phyloP scores from a whole-genome alignment of 2,329 filamentous ascomycete species.

The Curvularia hawaiiensis region DNA sequence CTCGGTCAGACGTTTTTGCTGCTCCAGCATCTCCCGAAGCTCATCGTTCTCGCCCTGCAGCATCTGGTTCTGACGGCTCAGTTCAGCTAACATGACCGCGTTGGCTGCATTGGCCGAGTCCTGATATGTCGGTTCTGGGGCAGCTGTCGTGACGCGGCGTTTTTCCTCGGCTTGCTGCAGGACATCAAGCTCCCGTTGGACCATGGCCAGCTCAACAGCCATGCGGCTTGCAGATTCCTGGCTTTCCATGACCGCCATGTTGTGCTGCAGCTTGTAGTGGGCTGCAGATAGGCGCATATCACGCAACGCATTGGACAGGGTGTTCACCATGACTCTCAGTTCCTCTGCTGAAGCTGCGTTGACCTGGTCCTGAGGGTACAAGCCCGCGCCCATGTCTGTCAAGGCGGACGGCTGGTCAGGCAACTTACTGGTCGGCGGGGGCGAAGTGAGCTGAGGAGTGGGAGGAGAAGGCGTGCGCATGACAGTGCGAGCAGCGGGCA shows the following conservation, averaged over 20 bases:
- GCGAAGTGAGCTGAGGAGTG: slow-evolving; percentile 54
- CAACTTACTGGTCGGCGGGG: slow-evolving; percentile 51
- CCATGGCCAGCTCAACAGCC: slow-evolving; percentile 89
- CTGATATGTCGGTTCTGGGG: slow-evolving; percentile 59
- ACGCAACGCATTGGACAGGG: slow-evolving; percentile 59
- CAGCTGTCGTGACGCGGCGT: slow-evolving; percentile 61
- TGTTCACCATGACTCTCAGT: slow-evolving; percentile 59
- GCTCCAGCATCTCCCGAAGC: slow-evolving; percentile 68
- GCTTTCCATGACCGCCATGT: slow-evolving; percentile 81
- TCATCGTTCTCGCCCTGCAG: slow-evolving; percentile 69
- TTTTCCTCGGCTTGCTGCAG: slow-evolving; percentile 75
- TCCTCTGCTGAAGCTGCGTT: slow-evolving; percentile 57
- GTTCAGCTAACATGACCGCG: slow-evolving; percentile 56
- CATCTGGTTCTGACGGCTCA: slow-evolving; percentile 63
- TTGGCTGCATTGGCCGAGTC: slow-evolving; percentile 61
- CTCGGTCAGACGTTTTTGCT: slow-evolving; percentile 78
- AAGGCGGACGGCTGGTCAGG: slow-evolving; percentile 33
- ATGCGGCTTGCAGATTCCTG: slow-evolving; percentile 85
- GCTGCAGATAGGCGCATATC: slow-evolving; percentile 82
- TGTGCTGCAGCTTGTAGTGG: slow-evolving; percentile 90
- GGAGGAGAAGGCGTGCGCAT: slow-evolving; percentile 58
- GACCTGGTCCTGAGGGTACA: slow-evolving; percentile 58
- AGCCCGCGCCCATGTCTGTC: slow-evolving; percentile 44
- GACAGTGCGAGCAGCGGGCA: slow-evolving; percentile 49
- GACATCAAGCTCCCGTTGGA: slow-evolving; percentile 84